Percentiles rank a stretch among this genome's conserved stretches.
These are phyloP conservation scores for Citrus mangshanensis DNA, from an alignment of 345 rosid species.

Conservation along the genomic window DNA sequence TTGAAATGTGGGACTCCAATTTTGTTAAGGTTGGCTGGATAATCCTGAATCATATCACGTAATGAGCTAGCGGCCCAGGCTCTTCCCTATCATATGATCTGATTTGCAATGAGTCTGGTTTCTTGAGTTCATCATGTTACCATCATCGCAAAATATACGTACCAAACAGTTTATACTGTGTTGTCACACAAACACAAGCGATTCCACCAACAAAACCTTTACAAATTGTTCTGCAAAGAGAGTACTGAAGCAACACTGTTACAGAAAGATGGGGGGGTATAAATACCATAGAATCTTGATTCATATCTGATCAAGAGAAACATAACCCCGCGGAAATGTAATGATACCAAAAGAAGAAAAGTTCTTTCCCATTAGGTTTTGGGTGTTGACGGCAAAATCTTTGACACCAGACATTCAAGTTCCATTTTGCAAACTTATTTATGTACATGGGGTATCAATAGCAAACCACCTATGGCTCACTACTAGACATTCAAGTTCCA, in stretches of 20 bases:
- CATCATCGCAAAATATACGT: no score
- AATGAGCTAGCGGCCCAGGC: no score
- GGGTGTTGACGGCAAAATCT: not conserved
- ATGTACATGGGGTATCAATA: not conserved
- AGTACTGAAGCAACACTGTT: not conserved
- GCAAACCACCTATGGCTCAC: not conserved
- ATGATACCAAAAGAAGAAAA: not conserved
- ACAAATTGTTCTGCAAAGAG: not conserved
- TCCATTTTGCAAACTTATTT: conserved; percentile 12
- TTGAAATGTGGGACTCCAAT: no score
- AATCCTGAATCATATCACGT: no score
- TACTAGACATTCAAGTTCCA: not conserved
- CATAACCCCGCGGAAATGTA: not conserved
- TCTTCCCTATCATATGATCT: no score
- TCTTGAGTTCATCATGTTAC: no score
- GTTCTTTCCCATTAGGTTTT: not conserved
- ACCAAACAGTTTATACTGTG: no score
- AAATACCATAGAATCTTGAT: not conserved
- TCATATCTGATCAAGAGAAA: not conserved
- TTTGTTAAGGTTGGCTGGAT: no score
- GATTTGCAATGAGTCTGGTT: no score
- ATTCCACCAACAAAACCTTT: no score
- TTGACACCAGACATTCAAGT: not conserved
- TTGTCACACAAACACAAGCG: no score
- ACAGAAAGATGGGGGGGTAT: not conserved